Evolutionary conservation across 75 land plant genomes (phyloP), one percentile per base, ranked within the genome.

Genomic region (Cryptomeria japonica): DNA sequence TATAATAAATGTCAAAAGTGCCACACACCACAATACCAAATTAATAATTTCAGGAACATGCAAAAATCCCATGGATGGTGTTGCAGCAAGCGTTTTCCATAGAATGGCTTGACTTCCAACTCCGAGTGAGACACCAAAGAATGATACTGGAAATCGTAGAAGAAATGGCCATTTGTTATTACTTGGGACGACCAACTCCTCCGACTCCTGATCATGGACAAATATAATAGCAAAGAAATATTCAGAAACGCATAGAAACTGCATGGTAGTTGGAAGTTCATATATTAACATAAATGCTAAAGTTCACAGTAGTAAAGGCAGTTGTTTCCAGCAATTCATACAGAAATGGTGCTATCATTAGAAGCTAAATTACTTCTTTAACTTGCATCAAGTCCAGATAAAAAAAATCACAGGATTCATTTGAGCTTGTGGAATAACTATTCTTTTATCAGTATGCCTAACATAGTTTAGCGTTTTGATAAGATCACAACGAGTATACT

Each of bases 81-180:
- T 89, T 42, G 90, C 86, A 25, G 97, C 93, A 55, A 96, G 86
- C 8, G 91, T 87, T 85, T 96, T 96, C 96, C 96, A 96, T 70
- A 96, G 86, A 32, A 95, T 92, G 39, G 97, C 93, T 90, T 96
- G 98, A 91, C 97, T 95, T 87, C 93, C 93, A 2, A 95, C 78
- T 9, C 98, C 98, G 16, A 96, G 96, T 85, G 92, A 93, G 76
- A 96, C 92, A 88, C 97, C 96, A 76, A 94, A 96, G 47, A 91
- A 88, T 28, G 94, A 89, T n/a, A 96, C 89, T 13, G 97, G 96
- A 68, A 90, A 96, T 8, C 98, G 94, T 14, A 96, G 97, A 64
- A 96, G 97, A 68, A 96, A 96, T 32, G 98, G 98, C 98, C 98
- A 96, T 55, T 84, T 68, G 87, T 88, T 90, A 79, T 96, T 96